Evolutionary conservation across 176 grass and related monocot species (phyloP), one percentile per base, ranked within the genome.

Genomic region (Otatea glauca): DNA sequence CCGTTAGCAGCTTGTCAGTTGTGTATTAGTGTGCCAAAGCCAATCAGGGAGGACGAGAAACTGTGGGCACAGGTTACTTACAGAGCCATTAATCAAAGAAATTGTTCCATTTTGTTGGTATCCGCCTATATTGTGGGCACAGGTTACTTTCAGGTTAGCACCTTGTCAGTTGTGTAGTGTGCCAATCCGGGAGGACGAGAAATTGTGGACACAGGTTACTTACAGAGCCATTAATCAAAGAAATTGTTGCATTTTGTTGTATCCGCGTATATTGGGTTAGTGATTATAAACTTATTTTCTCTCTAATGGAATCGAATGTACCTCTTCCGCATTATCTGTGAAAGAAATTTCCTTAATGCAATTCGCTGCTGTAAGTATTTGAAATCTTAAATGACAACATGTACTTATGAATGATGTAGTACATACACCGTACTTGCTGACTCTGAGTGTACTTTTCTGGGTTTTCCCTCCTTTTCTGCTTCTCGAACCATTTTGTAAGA

Each of bases 1-100:
- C 55, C 63, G 50, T 70, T 85, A 76, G 63, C 32, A 72, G 44
- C 25, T 84, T 81, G 47, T 86, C 63, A 67, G 38, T 90, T 58
- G 1, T 72, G 14, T 65, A n/a, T n/a, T n/a, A 27, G 5, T 79
- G 42, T 60, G 20, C 20, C 41, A 79, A 59, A 50, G 20, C 20
- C 41, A 79, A 59, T n/a, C 24, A 66, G 58, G 58, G 66, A 47
- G 60, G 81, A 66, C 58, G 81, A 66, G 62, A 84, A 79, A 84
- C 25, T 16, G 10, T 65, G 51, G 62, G 34, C 58, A 17, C 34
- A 85, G 34, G 70, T 58, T 81, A 78, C 51, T 16, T 48, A 23
- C 24, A 34, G 61, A 51, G 12, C 14, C 29, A 65, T 38, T 50
- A 25, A 51, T 24, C n/a, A 61, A 76, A 83, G 9, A 75, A 24